phyloP scores from a whole-genome alignment of 768 basidiomycete species.

The Xanthoconium stramineum region DNA sequence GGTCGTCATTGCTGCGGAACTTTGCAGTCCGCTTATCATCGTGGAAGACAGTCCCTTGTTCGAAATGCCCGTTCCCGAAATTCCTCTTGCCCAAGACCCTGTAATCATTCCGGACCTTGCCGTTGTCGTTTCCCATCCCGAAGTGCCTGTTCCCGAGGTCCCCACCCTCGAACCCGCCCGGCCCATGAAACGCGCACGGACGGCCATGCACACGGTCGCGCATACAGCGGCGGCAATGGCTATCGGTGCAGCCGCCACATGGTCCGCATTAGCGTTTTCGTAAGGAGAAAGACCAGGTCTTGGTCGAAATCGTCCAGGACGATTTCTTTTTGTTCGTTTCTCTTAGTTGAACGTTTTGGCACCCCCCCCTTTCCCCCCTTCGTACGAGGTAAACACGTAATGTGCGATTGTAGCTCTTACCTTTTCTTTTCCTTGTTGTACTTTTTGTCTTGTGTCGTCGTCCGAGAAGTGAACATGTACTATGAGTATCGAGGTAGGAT shows the following conservation, averaged over 20 bases:
- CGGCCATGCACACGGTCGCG: slow-evolving; percentile 37
- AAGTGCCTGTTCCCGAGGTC: not conserved
- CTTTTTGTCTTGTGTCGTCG: not conserved
- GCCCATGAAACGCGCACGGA: slow-evolving; percentile 45
- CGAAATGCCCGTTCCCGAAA: slow-evolving; percentile 6
- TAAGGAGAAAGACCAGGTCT: slow-evolving; percentile 27
- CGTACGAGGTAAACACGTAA: slow-evolving; percentile 2
- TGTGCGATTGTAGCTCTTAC: not conserved
- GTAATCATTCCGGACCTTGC: not conserved
- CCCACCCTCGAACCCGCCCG: slow-evolving; percentile 18
- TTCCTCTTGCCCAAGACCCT: slow-evolving; percentile 1
- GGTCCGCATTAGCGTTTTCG: slow-evolving; percentile 70
- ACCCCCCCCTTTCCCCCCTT: not conserved
- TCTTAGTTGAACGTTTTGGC: not conserved
- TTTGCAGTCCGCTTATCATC: not conserved
- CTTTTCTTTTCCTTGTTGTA: not conserved
- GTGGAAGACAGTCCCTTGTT: not conserved
- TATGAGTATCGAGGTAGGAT: not conserved
- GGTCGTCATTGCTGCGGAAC: not conserved
- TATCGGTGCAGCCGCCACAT: slow-evolving; percentile 67
- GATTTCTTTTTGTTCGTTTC: not conserved
- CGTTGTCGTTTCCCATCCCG: not conserved
- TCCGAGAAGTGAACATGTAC: slow-evolving; percentile 5
- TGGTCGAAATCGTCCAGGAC: not conserved
- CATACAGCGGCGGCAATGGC: slow-evolving; percentile 62